Conservation (phyloP, 1,284 basidiomycete species). For the Heterobasidion irregulare region DNA sequence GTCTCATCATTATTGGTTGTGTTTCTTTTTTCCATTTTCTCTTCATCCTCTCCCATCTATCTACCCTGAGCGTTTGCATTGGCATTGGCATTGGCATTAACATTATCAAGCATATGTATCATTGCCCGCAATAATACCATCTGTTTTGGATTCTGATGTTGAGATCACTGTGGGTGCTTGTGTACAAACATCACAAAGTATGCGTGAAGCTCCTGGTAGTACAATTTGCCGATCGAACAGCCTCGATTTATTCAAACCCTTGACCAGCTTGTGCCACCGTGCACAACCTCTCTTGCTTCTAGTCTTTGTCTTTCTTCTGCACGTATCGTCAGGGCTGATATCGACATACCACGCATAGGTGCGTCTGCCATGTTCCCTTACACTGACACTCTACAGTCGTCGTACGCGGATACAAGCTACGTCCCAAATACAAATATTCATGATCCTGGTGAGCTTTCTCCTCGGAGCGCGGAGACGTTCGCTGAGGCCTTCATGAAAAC, state of each 20-base stretch:
- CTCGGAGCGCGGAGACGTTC: background rate
- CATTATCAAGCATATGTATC: background rate
- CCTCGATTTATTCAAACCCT: no score
- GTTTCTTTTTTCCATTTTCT: slow-evolving; percentile 1
- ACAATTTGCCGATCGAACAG: no score
- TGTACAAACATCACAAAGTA: no score
- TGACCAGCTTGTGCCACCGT: no score
- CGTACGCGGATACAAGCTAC: background rate
- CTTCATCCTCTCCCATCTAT: slow-evolving; percentile 3
- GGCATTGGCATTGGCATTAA: background rate
- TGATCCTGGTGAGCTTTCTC: background rate
- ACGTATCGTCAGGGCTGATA: no score
- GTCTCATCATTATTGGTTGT: background rate
- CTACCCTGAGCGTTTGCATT: background rate
- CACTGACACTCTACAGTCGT: background rate
- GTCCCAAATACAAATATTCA: background rate
- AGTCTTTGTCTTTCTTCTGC: no score
- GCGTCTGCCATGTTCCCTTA: background rate
- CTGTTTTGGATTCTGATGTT: background rate
- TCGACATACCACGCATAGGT: background rate
- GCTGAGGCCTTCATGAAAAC: no score
- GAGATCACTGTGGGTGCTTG: background rate
- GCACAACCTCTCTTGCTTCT: no score
- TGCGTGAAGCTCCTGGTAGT: no score
- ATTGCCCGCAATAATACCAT: background rate